Evolutionary conservation across 2,329 filamentous ascomycete species (phyloP), one percentile per base, ranked within the genome.

Genomic region (Alternaria novae-zelandiae): DNA sequence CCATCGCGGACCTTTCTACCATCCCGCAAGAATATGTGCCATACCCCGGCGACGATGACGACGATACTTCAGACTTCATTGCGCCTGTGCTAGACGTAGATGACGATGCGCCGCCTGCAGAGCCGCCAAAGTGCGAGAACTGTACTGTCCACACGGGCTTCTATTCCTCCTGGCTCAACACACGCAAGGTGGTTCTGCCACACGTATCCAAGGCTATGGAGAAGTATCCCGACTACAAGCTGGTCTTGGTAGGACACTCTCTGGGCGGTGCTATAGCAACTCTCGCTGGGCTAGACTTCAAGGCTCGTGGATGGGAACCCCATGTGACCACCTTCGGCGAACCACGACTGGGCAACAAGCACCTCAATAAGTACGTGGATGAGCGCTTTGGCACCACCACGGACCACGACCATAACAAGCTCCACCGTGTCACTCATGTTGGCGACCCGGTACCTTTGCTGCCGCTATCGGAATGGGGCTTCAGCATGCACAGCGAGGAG

Each of bases 131-230:
- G 69, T 99, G 96, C 80, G 79, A 83, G 7, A 95, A 97, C 78
- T 99, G 96, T 79, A 97, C 92, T 6, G 95, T 98, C 2, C 96
- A 99, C 78, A 89, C 89, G 64, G 96, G 96, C 17, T 99, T 99
- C 80, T 87, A 96, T 75, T 85, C 87, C 15, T 94, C 93, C 0
- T 99, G 96, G 95, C 83, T 86, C 54, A 89, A 90, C 74, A 92
- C 94, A 0, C 87, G 93, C 53, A 82, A 86, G 28, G 82, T 86
- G 3, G 88, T 99, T 26, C 79, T 97, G 15, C 87, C 90, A 0
- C 83, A 89, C 26, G 82, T 99, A 5, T 82, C 87, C 57, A 80
- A 82, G 6, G 83, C 92, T 6, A 83, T 86, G 23, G 77, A 83
- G 15, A 81, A 86, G 45, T 87, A 95, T 74, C 92, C 92, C 0